Evolutionary conservation across 2,329 filamentous ascomycete genomes (phyloP), one percentile per base, ranked within the genome.

Genomic region (Clarireedia homoeocarpa): DNA sequence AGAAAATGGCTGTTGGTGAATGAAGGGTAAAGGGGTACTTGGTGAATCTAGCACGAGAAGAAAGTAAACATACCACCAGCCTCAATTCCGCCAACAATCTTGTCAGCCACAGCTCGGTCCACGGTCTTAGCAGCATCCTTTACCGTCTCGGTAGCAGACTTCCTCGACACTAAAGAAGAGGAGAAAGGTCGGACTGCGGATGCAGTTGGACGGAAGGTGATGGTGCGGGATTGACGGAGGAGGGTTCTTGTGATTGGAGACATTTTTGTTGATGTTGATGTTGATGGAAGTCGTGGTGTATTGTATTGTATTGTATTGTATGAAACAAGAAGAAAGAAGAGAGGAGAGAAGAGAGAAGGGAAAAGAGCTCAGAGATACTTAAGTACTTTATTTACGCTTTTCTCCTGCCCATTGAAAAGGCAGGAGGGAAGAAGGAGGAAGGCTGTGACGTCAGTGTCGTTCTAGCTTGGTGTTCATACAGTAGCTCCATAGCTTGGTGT

Each of bases 1-100:
- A 15, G 51, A 51, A 7, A 42, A 38, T 27, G 27, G 27, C 27
- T 30, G 7, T 30, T 30, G 7, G 27, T 10, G 27, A 30, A 30
- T 30, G 27, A 30, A 30, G 27, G 7, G 10, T 30, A 30, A 3
- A 30, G 7, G 27, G 27, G 5, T 2, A 30, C 2, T 3, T 7
- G 27, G 27, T 7, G 10, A 0, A 30, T 9, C 6, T 9, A 30
- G 27, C 27, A 30, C 27, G 36, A 30, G 23, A 51, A 45, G 20
- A 45, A 51, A 42, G 47, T 47, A 57, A 74, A 30, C 78, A 58
- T 73, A 84, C 83, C 69, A 49, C 78, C 77, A 48, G 74, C 72
- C 62, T 86, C 75, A 66, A 86, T 82, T 15, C 80, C 81, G 40
- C 81, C 79, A 27, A 84, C 78, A 17, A 86, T 66, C 67, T 82